phyloP scores from a whole-genome alignment of 2,329 filamentous ascomycete species.

The Fusarium sp. region DNA sequence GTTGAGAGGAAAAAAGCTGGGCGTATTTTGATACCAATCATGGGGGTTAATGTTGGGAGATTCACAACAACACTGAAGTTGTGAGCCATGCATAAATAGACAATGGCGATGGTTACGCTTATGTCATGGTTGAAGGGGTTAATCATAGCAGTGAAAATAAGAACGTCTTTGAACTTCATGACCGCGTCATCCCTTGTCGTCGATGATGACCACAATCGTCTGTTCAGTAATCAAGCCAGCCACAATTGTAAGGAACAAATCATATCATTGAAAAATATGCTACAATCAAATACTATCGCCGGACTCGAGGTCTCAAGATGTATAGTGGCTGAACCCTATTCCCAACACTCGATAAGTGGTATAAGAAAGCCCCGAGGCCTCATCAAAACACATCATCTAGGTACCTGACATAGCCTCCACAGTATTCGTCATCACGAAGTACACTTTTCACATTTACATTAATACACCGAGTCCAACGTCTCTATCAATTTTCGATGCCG shows the following conservation, averaged over 20 bases:
- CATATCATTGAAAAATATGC: no score
- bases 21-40: background rate
- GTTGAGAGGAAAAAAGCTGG: background rate
- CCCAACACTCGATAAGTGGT: background rate
- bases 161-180: no score
- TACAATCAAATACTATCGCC: background rate
- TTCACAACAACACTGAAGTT: background rate
- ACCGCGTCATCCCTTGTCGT: background rate
- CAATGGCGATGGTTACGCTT: background rate
- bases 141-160: no score
- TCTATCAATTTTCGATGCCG: background rate
- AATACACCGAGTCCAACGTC: background rate
- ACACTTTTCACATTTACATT: no score
- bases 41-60: background rate
- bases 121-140: background rate
- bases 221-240: background rate
- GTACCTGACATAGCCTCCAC: background rate
- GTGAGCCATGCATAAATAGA: background rate
- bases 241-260: background rate
- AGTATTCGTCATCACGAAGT: background rate
- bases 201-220: background rate
- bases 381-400: background rate
- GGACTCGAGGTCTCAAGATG: background rate
- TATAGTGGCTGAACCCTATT: background rate
- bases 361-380: background rate